A percentile compares a stretch with the other conserved stretches of the same genome.
These are phyloP conservation scores for Escallonia herrerae DNA, from an alignment of 129 eudicot genomes.

Conservation along the genomic window DNA sequence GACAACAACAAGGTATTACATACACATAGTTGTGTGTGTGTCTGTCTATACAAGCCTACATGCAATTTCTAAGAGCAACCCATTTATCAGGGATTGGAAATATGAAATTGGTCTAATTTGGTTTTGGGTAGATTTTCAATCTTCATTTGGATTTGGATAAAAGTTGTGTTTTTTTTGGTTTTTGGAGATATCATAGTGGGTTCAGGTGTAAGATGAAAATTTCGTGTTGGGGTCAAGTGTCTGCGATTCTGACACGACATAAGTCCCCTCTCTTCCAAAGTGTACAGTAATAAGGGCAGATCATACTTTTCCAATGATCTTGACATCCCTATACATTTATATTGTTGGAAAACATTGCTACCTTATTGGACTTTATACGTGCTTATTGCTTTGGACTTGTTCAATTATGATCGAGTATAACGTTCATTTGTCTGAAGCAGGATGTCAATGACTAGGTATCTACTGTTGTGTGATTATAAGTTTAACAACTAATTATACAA, in stretches of 20 bases:
- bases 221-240: neutral
- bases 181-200: neutral
- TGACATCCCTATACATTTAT: neutral
- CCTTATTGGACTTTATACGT: too few relatives aligned
- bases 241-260: too few relatives aligned
- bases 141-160: neutral
- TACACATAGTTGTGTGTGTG: neutral
- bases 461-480: too few relatives aligned
- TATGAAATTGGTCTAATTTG: constrained; percentile 11
- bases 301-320: neutral
- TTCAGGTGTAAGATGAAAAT: neutral
- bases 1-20: constrained; percentile 22
- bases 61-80: constrained; percentile 16
- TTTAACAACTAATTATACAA: too few relatives aligned
- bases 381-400: too few relatives aligned
- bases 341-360: too few relatives aligned
- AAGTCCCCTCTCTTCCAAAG: neutral
- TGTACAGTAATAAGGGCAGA: constrained; percentile 1
- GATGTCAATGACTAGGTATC: too few relatives aligned
- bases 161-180: neutral
- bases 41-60: neutral
- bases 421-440: too few relatives aligned
- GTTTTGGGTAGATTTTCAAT: too few relatives aligned
- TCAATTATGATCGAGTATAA: too few relatives aligned
- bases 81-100: constrained; percentile 2